phyloP scores from a whole-genome alignment of 2,329 filamentous ascomycete genomes.

The Exophiala mesophila region DNA sequence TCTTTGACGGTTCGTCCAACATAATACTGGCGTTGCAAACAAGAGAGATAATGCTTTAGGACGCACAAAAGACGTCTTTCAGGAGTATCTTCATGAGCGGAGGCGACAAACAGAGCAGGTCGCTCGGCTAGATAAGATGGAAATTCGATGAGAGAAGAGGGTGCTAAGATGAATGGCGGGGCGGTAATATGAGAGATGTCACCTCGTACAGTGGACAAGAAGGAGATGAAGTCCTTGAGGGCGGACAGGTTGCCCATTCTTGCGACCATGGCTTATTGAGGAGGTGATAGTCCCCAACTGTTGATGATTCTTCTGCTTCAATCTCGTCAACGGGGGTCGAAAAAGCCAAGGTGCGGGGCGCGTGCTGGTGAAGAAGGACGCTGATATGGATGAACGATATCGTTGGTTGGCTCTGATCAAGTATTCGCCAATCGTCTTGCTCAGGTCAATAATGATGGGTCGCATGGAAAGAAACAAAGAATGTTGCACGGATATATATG shows the following conservation, averaged over 20 bases:
- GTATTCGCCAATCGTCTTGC: too few relatives aligned
- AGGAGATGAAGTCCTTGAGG: constrained; percentile 37
- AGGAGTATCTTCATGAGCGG: constrained; percentile 71
- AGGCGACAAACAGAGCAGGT: constrained; percentile 71
- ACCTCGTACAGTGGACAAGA: constrained; percentile 75
- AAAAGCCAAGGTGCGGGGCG: too few relatives aligned
- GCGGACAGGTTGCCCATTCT: constrained; percentile 26
- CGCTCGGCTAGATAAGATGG: constrained; percentile 74
- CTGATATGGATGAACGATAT: too few relatives aligned
- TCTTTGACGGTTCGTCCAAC: constrained; percentile 32
- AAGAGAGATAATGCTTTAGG: constrained; percentile 91
- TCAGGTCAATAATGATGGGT: too few relatives aligned
- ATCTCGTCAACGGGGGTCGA: too few relatives aligned
- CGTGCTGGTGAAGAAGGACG: too few relatives aligned
- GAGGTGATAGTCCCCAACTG: too few relatives aligned
- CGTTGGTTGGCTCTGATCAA: too few relatives aligned
- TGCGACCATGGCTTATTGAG: constrained; percentile 19
- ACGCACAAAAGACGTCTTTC: constrained; percentile 79
- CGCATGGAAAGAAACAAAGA: too few relatives aligned
- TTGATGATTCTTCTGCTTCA: too few relatives aligned
- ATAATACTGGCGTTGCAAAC: constrained; percentile 72
- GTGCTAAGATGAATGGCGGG: constrained; percentile 33
- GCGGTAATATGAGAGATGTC: constrained; percentile 76
- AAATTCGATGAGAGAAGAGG: constrained; percentile 23
- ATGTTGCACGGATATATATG: too few relatives aligned